Evolutionary conservation across 805 yeast species (phyloP).

Genomic region (Metschnikowia amazonensis): DNA sequence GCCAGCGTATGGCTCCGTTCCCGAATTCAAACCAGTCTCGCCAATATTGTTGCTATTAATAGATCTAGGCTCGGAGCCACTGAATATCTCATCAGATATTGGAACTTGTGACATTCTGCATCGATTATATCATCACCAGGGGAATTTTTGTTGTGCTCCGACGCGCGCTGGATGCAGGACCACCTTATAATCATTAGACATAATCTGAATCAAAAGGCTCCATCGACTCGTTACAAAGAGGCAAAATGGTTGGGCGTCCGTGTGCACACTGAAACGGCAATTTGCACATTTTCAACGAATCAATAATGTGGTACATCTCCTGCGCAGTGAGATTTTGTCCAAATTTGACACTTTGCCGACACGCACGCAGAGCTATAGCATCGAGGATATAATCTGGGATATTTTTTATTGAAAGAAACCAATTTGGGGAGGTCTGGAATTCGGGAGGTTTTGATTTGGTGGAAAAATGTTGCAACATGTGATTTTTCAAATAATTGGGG

Average conservation of each 20-base stretch:
- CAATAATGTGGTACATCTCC: conserved; percentile 46
- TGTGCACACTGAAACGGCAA: conserved; percentile 82
- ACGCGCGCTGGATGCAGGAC: conserved; percentile 1
- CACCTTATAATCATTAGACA: background rate
- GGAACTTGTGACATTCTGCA: conserved; percentile 9
- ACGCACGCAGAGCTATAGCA: conserved; percentile 56
- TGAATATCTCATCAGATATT: no score
- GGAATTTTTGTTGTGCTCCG: background rate
- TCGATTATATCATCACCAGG: background rate
- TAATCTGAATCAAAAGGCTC: background rate
- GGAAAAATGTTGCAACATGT: conserved; percentile 1
- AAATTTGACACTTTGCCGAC: conserved; percentile 68
- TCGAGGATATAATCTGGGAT: conserved; percentile 54
- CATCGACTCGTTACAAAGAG: conserved; percentile 27
- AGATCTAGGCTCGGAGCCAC: no score
- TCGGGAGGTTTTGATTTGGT: background rate
- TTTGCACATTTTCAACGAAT: conserved; percentile 43
- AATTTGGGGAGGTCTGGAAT: conserved; percentile 3
- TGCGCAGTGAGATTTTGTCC: conserved; percentile 47
- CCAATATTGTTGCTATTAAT: conserved; percentile 6
- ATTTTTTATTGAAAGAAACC: conserved; percentile 21
- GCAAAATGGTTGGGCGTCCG: conserved; percentile 72
- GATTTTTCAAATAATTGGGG: background rate
- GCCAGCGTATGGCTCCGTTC: no score
- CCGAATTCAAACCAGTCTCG: no score